Conservation (phyloP, 805 yeast genomes). For the Candida suzukii region DNA sequence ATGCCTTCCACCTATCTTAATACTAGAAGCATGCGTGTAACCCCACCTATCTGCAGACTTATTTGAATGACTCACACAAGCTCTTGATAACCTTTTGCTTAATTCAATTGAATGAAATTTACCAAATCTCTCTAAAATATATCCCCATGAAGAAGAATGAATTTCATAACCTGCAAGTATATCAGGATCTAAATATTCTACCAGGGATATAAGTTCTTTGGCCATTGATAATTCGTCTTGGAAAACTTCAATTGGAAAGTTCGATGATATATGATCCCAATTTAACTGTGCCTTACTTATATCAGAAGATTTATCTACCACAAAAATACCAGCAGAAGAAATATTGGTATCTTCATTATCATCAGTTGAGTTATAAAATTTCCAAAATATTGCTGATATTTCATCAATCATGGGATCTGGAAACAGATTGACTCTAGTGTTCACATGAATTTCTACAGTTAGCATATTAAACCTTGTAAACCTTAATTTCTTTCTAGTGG, state of each 20-base stretch:
- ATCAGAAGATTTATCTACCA: constrained; percentile 7
- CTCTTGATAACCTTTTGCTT: constrained; percentile 55
- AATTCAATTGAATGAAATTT: constrained; percentile 43
- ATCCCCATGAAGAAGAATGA: constrained; percentile 85
- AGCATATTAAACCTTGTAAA: constrained; percentile 49
- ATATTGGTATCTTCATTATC: constrained; percentile 26
- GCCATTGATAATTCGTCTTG: constrained; percentile 55
- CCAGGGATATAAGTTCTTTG: constrained; percentile 43
- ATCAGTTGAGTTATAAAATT: constrained; percentile 42
- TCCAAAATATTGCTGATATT: constrained; percentile 58
- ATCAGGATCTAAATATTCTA: constrained; percentile 75
- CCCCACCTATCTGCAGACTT: constrained; percentile 74
- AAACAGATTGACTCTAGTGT: constrained; percentile 35
- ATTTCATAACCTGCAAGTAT: constrained; percentile 81
- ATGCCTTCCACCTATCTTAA: constrained; percentile 73
- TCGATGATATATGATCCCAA: constrained; percentile 8
- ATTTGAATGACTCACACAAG: constrained; percentile 37
- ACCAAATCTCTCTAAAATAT: constrained; percentile 58
- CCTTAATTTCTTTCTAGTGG: constrained; percentile 26
- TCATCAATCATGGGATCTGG: constrained; percentile 68
- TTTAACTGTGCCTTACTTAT: neutral
- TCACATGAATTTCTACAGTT: constrained; percentile 61
- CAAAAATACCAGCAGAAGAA: constrained; percentile 30
- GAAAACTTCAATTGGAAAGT: constrained; percentile 32
- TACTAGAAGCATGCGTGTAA: constrained; percentile 64